Evolutionary conservation across 805 yeast species (phyloP).

Genomic region (Candida xiaguanensis): DNA sequence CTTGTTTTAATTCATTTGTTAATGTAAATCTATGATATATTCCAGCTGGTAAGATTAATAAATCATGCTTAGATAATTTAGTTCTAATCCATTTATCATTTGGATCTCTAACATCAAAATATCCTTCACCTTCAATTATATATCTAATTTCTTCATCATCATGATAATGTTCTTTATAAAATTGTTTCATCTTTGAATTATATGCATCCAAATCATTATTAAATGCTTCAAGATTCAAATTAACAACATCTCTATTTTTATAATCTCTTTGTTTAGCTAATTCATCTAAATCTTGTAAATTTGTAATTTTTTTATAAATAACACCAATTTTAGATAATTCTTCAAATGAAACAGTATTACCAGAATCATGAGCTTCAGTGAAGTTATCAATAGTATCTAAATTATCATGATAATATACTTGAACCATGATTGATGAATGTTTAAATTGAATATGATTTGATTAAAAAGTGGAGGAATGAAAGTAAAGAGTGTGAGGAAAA

Average conservation of each 20-base stretch:
- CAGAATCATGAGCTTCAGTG: conserved; percentile 72
- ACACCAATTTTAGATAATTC: conserved; percentile 64
- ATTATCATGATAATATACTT: conserved; percentile 65
- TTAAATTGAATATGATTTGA: too few species aligned
- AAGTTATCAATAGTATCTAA: conserved; percentile 50
- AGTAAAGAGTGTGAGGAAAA: too few species aligned
- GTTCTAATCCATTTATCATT: conserved; percentile 73
- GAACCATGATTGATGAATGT: conserved; percentile 10
- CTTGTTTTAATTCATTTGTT: conserved; percentile 50
- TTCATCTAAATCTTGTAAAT: conserved; percentile 53
- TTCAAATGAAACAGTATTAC: conserved; percentile 48
- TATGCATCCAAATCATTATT: conserved; percentile 55
- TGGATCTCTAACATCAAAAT: conserved; percentile 76
- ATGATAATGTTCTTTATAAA: conserved; percentile 84
- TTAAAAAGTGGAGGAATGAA: too few species aligned
- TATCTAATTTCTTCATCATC: conserved; percentile 97
- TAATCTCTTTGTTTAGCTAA: conserved; percentile 71
- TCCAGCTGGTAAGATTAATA: conserved; percentile 81
- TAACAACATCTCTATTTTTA: conserved; percentile 73
- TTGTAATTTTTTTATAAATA: conserved; percentile 50
- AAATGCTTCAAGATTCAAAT: conserved; percentile 56
- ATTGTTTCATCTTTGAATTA: conserved; percentile 60
- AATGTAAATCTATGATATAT: conserved; percentile 92
- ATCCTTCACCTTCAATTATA: conserved; percentile 85
- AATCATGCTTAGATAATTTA: conserved; percentile 59